phyloP scores from a whole-genome alignment of 257 asterid genomes.

The Dorcoceras hygrometricum region DNA sequence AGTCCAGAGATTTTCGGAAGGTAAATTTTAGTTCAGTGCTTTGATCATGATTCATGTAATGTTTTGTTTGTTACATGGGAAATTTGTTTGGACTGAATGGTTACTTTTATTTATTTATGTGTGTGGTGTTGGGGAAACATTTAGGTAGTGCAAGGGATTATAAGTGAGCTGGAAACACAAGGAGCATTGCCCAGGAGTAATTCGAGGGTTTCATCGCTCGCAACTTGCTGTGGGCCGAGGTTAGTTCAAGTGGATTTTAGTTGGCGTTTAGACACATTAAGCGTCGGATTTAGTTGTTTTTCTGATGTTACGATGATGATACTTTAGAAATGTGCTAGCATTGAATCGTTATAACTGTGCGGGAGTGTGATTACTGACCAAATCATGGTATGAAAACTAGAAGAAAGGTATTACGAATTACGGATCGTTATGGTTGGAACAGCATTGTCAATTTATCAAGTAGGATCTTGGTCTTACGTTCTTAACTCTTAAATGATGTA shows the following conservation, averaged over 20 bases:
- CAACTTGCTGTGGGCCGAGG: constrained; percentile 99
- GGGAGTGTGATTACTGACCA: constrained; percentile 16
- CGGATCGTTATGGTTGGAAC: constrained; percentile 2
- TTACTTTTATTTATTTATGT: background rate
- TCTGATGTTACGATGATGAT: background rate
- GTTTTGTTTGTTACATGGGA: constrained; percentile 15
- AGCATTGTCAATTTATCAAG: background rate
- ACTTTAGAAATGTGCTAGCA: constrained; percentile 17
- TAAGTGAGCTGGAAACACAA: constrained; percentile 96
- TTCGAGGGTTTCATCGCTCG: constrained; percentile 98
- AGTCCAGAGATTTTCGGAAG: constrained; percentile 99
- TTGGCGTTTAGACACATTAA: constrained; percentile 8
- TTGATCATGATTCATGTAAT: constrained; percentile 7
- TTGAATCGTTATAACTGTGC: background rate
- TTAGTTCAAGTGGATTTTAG: constrained; percentile 32
- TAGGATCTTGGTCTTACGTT: background rate
- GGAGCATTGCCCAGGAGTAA: constrained; percentile 99
- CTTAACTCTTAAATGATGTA: background rate
- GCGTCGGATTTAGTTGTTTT: constrained; percentile 1
- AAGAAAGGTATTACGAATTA: constrained; percentile 10
- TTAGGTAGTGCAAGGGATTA: constrained; percentile 96
- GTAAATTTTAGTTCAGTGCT: constrained; percentile 33
- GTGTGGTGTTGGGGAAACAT: constrained; percentile 13
- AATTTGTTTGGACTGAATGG: constrained; percentile 6
- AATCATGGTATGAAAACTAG: constrained; percentile 14